Conservation (phyloP, 2,329 filamentous ascomycete species). For the Phyllosticta capitalensis region DNA sequence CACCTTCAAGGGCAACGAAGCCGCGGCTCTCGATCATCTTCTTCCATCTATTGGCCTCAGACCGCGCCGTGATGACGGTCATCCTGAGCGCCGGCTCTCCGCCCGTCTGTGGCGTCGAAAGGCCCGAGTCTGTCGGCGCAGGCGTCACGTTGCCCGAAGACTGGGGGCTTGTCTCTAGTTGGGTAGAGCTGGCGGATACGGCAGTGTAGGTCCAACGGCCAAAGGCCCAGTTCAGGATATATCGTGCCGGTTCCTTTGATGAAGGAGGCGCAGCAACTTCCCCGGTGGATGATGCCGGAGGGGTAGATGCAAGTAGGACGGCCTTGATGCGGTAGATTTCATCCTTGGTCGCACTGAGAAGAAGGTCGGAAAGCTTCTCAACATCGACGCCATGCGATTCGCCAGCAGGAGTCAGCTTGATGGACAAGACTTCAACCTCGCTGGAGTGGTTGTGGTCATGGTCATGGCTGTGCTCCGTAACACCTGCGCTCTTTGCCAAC, state of each 20-base stretch:
- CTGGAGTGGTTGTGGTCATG: slow-evolving; percentile 52
- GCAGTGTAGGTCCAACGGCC: slow-evolving; percentile 86
- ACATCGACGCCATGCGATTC: slow-evolving; percentile 46
- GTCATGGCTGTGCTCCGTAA: slow-evolving; percentile 30
- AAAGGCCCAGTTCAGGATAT: slow-evolving; percentile 98
- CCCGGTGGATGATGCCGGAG: slow-evolving; percentile 40
- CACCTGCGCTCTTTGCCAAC: slow-evolving; percentile 45
- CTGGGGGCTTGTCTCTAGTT: slow-evolving; percentile 15
- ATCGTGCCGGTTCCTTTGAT: slow-evolving; percentile 42
- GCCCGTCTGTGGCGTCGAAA: slow-evolving; percentile 26
- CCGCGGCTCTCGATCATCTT: slow-evolving; percentile 57
- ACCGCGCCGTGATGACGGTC: slow-evolving; percentile 65
- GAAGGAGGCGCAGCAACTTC: slow-evolving; percentile 24
- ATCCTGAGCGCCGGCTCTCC: slow-evolving; percentile 52
- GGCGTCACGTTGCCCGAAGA: slow-evolving; percentile 17
- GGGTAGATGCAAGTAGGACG: slow-evolving; percentile 40
- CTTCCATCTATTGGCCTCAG: slow-evolving; percentile 68
- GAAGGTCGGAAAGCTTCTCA: slow-evolving; percentile 52
- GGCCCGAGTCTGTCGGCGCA: slow-evolving; percentile 15
- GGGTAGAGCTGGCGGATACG: slow-evolving; percentile 26
- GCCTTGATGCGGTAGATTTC: slow-evolving; percentile 94
- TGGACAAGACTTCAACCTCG: slow-evolving; percentile 84
- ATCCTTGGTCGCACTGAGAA: slow-evolving; percentile 73
- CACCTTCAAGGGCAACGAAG: slow-evolving; percentile 23
- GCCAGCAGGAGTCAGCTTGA: slow-evolving; percentile 51